Evolutionary conservation across 345 rosid species (phyloP), one percentile per base, ranked within the genome.

Genomic region (Tarenaya hassleriana): DNA sequence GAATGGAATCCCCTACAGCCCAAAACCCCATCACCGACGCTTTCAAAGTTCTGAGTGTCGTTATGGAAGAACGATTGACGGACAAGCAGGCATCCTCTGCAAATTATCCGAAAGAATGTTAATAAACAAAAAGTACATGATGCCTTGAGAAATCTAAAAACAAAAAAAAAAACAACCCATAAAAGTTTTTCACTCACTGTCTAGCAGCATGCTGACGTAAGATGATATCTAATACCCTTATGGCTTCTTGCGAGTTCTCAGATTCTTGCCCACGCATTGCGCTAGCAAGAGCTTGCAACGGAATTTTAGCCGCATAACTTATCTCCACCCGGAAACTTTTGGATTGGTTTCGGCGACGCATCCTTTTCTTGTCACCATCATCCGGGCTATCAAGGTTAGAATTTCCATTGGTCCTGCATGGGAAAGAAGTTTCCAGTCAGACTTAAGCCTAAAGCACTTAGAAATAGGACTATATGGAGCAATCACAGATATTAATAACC

Each of bases 1-100:
- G 95, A 78, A 63, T 91, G 95, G 43, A 84, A 80, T 6, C 96
- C 96, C 56, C 84, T 58, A 45, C 95, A 84, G 7, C 95, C 98
- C 9, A 87, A 52, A 32, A 87, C 92, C 58, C 89, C 87, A 37
- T 91, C 95, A 41, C 96, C 96, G 21, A 91, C 75, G 11, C 67
- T 79, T 14, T 75, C 77, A 68, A 80, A 84, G 40, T 84, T 87
- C 12, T 34, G 74, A 7, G 86, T 81, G 52, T 87, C 87, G 44
- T 84, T 78, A 38, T 77, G 88, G 63, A 91, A 91, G 60, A 80
- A 91, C 0, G 94, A 87, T 46, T 91, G 96, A 10, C 92, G 82
- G 29, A 87, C 98, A 54, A 91, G 88, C 19, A 91, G 39, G 44
- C 72, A 68, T 8, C 72, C 72, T 51, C 72, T 68, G 63, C 58